phyloP scores from a whole-genome alignment of 148 eudicot species.

The Tetragonia tetragonoides region DNA sequence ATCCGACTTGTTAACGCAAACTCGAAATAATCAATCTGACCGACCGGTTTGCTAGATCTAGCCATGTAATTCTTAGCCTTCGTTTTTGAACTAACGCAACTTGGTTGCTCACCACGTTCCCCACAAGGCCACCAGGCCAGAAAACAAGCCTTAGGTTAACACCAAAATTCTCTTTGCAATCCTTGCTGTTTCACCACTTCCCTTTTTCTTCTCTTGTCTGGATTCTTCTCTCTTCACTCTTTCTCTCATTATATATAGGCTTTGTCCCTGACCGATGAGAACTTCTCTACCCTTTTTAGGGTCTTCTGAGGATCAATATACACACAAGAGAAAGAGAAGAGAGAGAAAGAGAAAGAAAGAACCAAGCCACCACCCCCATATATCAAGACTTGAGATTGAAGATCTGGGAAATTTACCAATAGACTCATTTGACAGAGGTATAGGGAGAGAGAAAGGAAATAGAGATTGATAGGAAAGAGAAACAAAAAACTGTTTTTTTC shows the following conservation, averaged over 20 bases:
- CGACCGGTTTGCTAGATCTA: no score
- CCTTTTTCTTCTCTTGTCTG: conserved; percentile 13
- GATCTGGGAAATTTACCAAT: conserved; percentile 26
- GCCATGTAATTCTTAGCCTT: no score
- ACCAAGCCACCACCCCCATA: conserved; percentile 8
- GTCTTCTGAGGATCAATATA: conserved; percentile 16
- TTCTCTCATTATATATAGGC: conserved; percentile 24
- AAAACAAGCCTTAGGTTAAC: no score
- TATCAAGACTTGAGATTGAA: conserved; percentile 17
- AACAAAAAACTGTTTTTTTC: not conserved
- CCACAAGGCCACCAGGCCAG: not conserved
- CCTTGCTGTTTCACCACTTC: not conserved
- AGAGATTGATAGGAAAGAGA: conserved; percentile 10
- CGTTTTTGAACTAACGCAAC: no score
- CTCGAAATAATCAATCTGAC: no score
- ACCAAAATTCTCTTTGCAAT: not conserved
- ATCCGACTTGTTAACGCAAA: no score
- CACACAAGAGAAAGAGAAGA: not conserved
- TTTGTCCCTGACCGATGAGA: conserved; percentile 1
- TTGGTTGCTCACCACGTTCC: no score
- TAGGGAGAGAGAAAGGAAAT: conserved; percentile 14
- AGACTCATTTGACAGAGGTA: conserved; percentile 7
- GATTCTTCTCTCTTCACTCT: conserved; percentile 18
- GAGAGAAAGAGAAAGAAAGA: conserved; percentile 6
- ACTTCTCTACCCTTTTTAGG: conserved; percentile 28